A percentile compares a stretch with the other conserved stretches of the same genome.
These are phyloP conservation scores for Candida tallmaniae DNA, from an alignment of 805 yeast species.

Conservation along the genomic window DNA sequence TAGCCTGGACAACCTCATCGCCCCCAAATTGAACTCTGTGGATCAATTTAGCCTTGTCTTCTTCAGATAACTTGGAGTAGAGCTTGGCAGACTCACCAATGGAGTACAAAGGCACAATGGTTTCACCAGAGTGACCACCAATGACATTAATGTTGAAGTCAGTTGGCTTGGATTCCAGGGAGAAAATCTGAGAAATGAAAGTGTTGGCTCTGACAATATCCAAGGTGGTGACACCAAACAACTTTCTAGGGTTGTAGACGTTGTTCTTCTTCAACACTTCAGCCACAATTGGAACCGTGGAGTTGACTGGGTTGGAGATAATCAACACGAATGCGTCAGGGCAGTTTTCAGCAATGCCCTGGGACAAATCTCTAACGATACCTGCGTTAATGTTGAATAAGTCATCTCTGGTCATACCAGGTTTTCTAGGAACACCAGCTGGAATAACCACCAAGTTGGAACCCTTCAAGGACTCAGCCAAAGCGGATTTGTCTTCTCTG, in stretches of 20 bases:
- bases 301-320: conserved; percentile 91
- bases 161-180: conserved; percentile 43
- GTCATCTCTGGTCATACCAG: conserved; percentile 93
- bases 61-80: conserved; percentile 48
- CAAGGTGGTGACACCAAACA: conserved; percentile 86
- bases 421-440: conserved; percentile 91
- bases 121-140: conserved; percentile 95
- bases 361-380: conserved; percentile 69
- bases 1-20: conserved; percentile 84
- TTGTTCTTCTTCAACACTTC: conserved; percentile 68
- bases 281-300: conserved; percentile 86
- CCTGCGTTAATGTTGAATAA: conserved; percentile 80
- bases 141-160: conserved; percentile 65
- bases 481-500: conserved; percentile 43
- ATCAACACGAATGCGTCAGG: conserved; percentile 76
- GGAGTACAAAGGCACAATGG: conserved; percentile 83
- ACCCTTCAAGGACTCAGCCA: conserved; percentile 41
- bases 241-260: conserved; percentile 63
- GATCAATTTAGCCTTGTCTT: conserved; percentile 61
- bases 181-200: conserved; percentile 57
- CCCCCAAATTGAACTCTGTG: conserved; percentile 93
- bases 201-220: conserved; percentile 87
- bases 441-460: conserved; percentile 57
- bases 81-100: conserved; percentile 29
- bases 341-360: conserved; percentile 66